These are phyloP conservation scores for Colletotrichum agaves DNA, from an alignment of 2,329 filamentous ascomycete genomes.

Conservation along the genomic window DNA sequence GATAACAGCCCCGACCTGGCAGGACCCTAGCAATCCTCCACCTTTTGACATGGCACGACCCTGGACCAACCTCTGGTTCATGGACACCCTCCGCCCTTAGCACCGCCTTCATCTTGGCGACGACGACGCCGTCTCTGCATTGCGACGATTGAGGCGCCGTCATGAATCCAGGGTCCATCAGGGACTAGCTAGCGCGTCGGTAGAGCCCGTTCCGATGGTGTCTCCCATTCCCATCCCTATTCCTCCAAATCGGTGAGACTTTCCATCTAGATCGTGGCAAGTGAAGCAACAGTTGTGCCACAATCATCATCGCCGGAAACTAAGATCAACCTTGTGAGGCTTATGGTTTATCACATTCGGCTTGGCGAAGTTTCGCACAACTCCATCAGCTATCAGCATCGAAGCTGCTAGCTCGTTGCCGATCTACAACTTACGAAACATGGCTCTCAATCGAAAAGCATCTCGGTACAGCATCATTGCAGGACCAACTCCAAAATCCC, in stretches of 20 bases:
- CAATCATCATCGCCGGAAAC: not conserved
- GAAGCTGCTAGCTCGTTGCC: constrained; percentile 21
- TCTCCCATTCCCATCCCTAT: not conserved
- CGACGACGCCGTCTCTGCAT: constrained; percentile 1
- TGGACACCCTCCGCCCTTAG: no score
- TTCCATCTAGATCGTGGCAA: not conserved
- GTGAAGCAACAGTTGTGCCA: not conserved
- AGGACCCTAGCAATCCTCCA: constrained; percentile 8
- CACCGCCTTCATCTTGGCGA: no score
- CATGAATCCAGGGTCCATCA: not conserved
- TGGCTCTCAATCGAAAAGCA: constrained; percentile 15
- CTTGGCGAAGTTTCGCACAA: not conserved
- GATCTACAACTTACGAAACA: constrained; percentile 34
- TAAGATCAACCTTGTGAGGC: constrained; percentile 7
- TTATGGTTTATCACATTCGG: not conserved
- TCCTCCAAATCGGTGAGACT: not conserved
- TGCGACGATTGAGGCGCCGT: constrained; percentile 4
- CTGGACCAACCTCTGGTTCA: constrained; percentile 7
- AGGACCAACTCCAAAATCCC: constrained; percentile 15
- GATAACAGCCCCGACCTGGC: constrained; percentile 12
- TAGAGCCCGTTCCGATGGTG: not conserved
- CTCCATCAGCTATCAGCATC: not conserved
- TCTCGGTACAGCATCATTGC: constrained; percentile 27
- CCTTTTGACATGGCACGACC: not conserved
- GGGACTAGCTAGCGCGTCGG: not conserved